Evolutionary conservation across 805 yeast genomes (phyloP).

Genomic region (Yamadazyma scolyti): DNA sequence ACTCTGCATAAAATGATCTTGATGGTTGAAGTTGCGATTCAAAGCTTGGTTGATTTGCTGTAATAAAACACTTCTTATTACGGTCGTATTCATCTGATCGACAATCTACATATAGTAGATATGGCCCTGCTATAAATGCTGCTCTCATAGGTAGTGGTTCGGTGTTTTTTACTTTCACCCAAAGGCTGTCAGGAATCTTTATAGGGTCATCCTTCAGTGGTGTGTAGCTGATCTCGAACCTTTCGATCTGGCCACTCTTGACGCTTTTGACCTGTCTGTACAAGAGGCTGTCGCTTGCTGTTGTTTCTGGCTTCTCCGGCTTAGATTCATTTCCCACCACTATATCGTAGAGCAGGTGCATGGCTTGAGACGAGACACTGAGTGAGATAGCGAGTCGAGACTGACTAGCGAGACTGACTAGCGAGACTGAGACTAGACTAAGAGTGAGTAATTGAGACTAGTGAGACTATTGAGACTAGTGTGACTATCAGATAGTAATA

Average conservation of each 20-base stretch:
- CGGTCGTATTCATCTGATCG: conserved; percentile 62
- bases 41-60: conserved; percentile 74
- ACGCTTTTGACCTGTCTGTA: conserved; percentile 42
- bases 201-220: conserved; percentile 19
- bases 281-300: conserved; percentile 13
- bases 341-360: too few species aligned
- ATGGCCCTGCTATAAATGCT: conserved; percentile 87
- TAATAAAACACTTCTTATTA: conserved; percentile 49
- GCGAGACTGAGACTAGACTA: too few species aligned
- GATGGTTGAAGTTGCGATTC: conserved; percentile 73
- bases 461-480: too few species aligned
- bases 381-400: too few species aligned
- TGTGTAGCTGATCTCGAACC: conserved; percentile 51
- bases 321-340: too few species aligned
- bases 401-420: too few species aligned
- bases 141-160: conserved; percentile 77
- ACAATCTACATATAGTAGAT: conserved; percentile 78
- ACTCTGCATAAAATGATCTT: conserved; percentile 55
- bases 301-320: background rate
- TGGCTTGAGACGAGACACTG: too few species aligned
- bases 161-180: conserved; percentile 62
- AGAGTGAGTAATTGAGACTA: too few species aligned
- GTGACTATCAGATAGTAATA: too few species aligned
- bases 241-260: conserved; percentile 57
- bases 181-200: conserved; percentile 21